phyloP scores from a whole-genome alignment of 2,329 filamentous ascomycete species.

The Pyrenophora teres region DNA sequence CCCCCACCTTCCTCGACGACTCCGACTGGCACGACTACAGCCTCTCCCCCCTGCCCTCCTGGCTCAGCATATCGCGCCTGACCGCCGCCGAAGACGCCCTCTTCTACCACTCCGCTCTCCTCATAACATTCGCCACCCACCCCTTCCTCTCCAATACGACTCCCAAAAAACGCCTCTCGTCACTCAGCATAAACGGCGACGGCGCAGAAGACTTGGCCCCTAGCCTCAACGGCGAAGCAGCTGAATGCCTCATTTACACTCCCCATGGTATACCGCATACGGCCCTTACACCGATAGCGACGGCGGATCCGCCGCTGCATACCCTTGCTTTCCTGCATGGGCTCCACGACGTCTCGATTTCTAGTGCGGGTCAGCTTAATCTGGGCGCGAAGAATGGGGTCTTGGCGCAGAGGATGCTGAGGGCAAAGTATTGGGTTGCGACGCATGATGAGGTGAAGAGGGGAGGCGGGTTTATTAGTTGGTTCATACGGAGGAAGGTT shows the following conservation, averaged over 20 bases:
- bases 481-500: conserved; percentile 52
- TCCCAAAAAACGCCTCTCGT: conserved; percentile 36
- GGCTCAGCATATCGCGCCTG: conserved; percentile 65
- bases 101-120: conserved; percentile 62
- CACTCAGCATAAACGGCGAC: conserved; percentile 39
- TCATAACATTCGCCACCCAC: conserved; percentile 59
- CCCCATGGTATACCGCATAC: conserved; percentile 63
- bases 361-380: conserved; percentile 62
- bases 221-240: conserved; percentile 28
- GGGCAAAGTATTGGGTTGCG: conserved; percentile 66
- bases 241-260: conserved; percentile 66
- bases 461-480: conserved; percentile 61
- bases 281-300: conserved; percentile 53
- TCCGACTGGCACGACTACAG: conserved; percentile 55
- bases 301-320: conserved; percentile 54
- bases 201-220: conserved; percentile 28
- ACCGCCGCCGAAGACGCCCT: conserved; percentile 60
- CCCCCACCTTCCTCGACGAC: conserved; percentile 51
- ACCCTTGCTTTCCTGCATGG: conserved; percentile 67
- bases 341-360: conserved; percentile 63
- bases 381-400: conserved; percentile 67
- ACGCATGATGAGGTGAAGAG: conserved; percentile 69
- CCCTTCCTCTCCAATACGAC: conserved; percentile 33
- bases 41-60: conserved; percentile 58
- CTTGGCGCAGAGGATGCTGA: conserved; percentile 57